Percentiles rank a stretch among this genome's conserved stretches.
Conservation (phyloP, 2,329 filamentous ascomycete species). For the Talaromyces pinophilus region DNA sequence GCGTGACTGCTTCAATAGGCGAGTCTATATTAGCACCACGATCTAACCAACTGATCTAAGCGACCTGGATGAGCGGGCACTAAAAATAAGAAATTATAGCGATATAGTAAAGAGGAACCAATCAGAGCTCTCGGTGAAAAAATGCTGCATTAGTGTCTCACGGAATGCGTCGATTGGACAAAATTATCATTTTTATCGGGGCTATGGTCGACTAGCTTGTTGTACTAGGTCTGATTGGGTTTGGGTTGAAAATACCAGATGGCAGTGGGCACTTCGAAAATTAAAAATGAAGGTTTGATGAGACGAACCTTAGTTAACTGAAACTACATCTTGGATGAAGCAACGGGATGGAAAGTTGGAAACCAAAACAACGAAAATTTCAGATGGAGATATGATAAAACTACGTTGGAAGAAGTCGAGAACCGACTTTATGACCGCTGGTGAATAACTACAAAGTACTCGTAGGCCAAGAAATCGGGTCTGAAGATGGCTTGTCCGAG, state of each 20-base stretch:
- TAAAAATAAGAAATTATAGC: neutral
- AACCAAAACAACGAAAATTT: neutral
- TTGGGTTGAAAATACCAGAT: neutral
- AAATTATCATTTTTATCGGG: neutral
- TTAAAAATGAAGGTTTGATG: neutral
- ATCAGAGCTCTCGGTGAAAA: neutral
- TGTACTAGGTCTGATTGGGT: neutral
- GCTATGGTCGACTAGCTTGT: neutral
- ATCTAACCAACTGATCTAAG: constrained; percentile 21
- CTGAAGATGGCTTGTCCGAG: neutral
- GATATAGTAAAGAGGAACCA: neutral
- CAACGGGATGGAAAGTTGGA: neutral
- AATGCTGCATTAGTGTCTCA: neutral
- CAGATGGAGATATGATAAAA: neutral
- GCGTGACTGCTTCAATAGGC: constrained; percentile 15
- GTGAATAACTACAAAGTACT: neutral
- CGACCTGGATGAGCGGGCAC: neutral
- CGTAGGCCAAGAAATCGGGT: neutral
- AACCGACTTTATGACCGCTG: neutral
- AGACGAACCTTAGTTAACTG: neutral
- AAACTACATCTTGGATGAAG: neutral
- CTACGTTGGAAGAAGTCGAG: neutral
- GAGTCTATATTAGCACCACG: constrained; percentile 19
- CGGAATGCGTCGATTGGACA: neutral
- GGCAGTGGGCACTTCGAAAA: neutral